These are phyloP conservation scores for Coemansia sp. DNA, from an alignment of 192 early-diverging fungal genomes.

Conservation along the genomic window DNA sequence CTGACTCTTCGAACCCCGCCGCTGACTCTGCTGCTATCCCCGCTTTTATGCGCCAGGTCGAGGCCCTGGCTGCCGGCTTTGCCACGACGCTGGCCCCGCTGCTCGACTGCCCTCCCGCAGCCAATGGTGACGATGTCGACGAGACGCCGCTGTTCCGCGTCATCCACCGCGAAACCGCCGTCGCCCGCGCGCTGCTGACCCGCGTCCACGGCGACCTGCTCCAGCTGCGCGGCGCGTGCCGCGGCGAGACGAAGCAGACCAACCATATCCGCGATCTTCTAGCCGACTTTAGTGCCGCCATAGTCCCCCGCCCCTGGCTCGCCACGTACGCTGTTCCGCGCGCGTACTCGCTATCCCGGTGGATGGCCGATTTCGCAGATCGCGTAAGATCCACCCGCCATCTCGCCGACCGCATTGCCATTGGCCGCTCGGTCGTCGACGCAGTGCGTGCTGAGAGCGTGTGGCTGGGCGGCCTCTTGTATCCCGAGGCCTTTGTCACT, in stretches of 20 bases:
- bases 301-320: slow-evolving; percentile 71
- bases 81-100: slow-evolving; percentile 57
- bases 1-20: background rate
- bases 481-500: slow-evolving; percentile 90
- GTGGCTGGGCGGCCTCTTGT: slow-evolving; percentile 89
- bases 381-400: slow-evolving; percentile 67
- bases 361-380: slow-evolving; percentile 73
- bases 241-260: slow-evolving; percentile 83
- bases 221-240: slow-evolving; percentile 67
- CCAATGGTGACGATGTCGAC: background rate
- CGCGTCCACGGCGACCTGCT: slow-evolving; percentile 70
- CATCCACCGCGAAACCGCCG: slow-evolving; percentile 79
- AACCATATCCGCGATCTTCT: slow-evolving; percentile 81
- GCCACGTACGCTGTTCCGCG: slow-evolving; percentile 47
- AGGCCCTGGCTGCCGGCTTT: slow-evolving; percentile 62
- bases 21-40: slow-evolving; percentile 32
- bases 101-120: background rate
- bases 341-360: slow-evolving; percentile 63
- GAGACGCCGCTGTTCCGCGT: slow-evolving; percentile 80
- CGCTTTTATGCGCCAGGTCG: slow-evolving; percentile 75
- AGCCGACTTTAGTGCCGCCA: slow-evolving; percentile 68
- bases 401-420: slow-evolving; percentile 48
- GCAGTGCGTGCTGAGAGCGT: slow-evolving; percentile 51
- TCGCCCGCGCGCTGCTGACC: slow-evolving; percentile 61
- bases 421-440: slow-evolving; percentile 4